Base-by-base conservation (phyloP, 2,329 filamentous ascomycete species). In the Fusarium duplospermum region DNA sequence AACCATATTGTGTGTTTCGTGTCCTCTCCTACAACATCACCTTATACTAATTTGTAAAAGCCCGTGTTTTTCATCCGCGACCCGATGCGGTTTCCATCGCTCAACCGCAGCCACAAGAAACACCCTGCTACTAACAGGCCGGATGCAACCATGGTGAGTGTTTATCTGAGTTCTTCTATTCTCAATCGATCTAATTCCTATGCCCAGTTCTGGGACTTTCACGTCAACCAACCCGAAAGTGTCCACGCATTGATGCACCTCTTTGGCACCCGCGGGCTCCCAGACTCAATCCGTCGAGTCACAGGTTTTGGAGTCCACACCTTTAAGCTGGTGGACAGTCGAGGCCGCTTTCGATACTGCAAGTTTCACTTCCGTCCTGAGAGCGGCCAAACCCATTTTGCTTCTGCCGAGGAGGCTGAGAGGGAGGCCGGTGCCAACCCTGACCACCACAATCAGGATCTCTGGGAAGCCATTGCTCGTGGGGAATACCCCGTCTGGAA, bases 101-200 rank as follows among this genome's bases (percentile, higher is more conserved):
- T 94, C 82, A 94, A 94, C 72, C 92, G 94, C 84, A 93, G 92
- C 4, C 93, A 95, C 83, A 94, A 94, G 87, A 89, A 92, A 56
- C 88, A 94, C 81, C 93, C 93, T 1, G 88, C 91, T 73, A 94
- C 91, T 35, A 73, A 73, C 54, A 29, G 62, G 18, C 59, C 66
- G 1, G 71, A 73, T 50, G 22, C 62, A 2, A 70, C 66, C 4
- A 73, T 45, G 60, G 22, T 50, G 5, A 47, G 22, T 47, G 2
- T 18, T 18, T 47, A 8, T 9, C 5, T 6, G 18, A 8, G 3
- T 27, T 22, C 8, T 47, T 9, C 14, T 47, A 6, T 18, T 47
- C 22, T 24, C 42, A 18, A 24, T 18, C 4, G 0, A 11, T 45
- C 45, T 50, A 50, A 50, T 50, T 11, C 22, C 4, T 50, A 18